These are phyloP conservation scores for Ramularia endophylla DNA, from an alignment of 2,329 filamentous ascomycete genomes.

Conservation along the genomic window DNA sequence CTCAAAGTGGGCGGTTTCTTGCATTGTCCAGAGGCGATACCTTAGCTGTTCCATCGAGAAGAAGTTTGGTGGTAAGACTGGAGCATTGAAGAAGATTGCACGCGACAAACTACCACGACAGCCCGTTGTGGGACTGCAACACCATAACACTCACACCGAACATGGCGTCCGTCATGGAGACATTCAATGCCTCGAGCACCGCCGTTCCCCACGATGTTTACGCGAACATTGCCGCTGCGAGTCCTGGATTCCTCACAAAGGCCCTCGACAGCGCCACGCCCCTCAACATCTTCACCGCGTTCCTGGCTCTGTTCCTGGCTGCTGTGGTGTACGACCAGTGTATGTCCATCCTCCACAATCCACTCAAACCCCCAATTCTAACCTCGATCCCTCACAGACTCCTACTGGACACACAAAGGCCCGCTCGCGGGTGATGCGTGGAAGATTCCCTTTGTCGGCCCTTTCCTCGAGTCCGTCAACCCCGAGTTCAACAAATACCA, in stretches of 20 bases:
- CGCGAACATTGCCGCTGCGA: conserved; percentile 59
- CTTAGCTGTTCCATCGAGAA: neutral
- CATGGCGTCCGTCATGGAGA: conserved; percentile 30
- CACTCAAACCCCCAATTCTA: conserved; percentile 6
- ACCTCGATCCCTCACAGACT: conserved; percentile 31
- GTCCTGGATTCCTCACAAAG: conserved; percentile 47
- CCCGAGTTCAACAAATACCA: conserved; percentile 90
- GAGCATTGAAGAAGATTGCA: no score
- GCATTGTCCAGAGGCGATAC: neutral
- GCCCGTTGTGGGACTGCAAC: neutral
- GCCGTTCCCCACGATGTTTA: conserved; percentile 40
- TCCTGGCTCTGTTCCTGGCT: conserved; percentile 63
- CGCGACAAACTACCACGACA: no score
- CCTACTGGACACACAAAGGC: conserved; percentile 43
- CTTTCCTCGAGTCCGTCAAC: conserved; percentile 85
- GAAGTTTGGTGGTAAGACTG: neutral
- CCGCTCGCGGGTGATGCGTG: conserved; percentile 41
- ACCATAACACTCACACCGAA: neutral
- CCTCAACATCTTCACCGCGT: conserved; percentile 56
- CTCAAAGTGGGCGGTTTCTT: neutral
- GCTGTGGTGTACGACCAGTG: conserved; percentile 85
- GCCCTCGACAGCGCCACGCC: conserved; percentile 48
- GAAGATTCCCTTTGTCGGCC: conserved; percentile 62
- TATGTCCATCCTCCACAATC: conserved; percentile 45
- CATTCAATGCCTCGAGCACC: conserved; percentile 28